A percentile compares a stretch with the other conserved stretches of the same genome.
Evolutionary conservation across 1,284 basidiomycete genomes (phyloP).

Genomic region (Ceratobasidium theobromae): DNA sequence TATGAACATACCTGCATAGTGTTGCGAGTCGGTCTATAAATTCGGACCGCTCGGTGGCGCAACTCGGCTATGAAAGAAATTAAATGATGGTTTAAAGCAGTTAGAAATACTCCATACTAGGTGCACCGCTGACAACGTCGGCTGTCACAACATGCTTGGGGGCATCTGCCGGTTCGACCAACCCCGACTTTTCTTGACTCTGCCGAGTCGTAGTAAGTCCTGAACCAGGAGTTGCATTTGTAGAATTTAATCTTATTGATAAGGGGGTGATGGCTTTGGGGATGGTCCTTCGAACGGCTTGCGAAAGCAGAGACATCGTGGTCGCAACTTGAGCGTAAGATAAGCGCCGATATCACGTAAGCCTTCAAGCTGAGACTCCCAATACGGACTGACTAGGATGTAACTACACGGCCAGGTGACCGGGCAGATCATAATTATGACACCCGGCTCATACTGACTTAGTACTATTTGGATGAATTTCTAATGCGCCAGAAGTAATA

Average conservation of each 20-base stretch:
- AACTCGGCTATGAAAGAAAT: constrained; percentile 63
- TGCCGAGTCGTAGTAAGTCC: constrained; percentile 28
- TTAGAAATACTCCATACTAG: constrained; percentile 53
- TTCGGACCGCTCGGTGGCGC: constrained; percentile 83
- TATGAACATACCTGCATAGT: constrained; percentile 84
- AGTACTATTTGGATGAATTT: no score
- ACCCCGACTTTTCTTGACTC: constrained; percentile 30
- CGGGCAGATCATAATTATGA: no score
- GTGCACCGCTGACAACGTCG: constrained; percentile 76
- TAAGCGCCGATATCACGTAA: constrained; percentile 21
- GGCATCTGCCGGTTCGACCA: constrained; percentile 29
- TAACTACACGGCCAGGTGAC: no score
- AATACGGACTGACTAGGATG: no score
- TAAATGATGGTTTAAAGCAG: not conserved
- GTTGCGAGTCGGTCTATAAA: constrained; percentile 91
- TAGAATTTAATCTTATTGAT: constrained; percentile 12
- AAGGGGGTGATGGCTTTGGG: constrained; percentile 20
- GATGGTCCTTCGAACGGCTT: constrained; percentile 23
- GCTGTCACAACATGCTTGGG: constrained; percentile 64
- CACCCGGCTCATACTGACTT: no score
- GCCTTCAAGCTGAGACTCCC: not conserved
- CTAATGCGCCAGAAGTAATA: no score
- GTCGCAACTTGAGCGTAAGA: constrained; percentile 1
- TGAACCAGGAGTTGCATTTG: constrained; percentile 29
- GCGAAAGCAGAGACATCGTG: constrained; percentile 33